Evolutionary conservation across 176 grass and related monocot species (phyloP).

Genomic region (Sorghum bicolor): DNA sequence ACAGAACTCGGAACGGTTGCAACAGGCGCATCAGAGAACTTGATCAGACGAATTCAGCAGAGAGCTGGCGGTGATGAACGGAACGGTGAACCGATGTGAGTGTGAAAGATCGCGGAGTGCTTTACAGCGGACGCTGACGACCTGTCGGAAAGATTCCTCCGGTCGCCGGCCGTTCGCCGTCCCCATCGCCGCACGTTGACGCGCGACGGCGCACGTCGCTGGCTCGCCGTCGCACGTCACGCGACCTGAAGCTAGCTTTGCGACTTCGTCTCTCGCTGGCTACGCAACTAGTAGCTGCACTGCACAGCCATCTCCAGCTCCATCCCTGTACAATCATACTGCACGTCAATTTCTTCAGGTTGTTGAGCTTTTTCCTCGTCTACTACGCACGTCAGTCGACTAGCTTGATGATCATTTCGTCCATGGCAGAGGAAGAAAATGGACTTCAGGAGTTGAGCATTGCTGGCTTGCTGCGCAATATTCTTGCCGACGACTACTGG

Average conservation of each 20-base stretch:
- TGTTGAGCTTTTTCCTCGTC: constrained; percentile 11
- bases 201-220: constrained; percentile 4
- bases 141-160: constrained; percentile 32
- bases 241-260: neutral
- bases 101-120: constrained; percentile 28
- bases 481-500: constrained; percentile 15
- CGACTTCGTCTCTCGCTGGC: neutral
- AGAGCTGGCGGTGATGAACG: neutral
- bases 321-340: neutral
- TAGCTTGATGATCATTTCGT: neutral
- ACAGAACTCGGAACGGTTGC: neutral
- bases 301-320: neutral
- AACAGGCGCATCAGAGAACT: constrained; percentile 7
- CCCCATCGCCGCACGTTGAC: constrained; percentile 24
- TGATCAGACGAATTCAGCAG: neutral
- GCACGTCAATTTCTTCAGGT: constrained; percentile 13
- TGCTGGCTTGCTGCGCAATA: constrained; percentile 32
- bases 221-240: neutral
- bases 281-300: neutral
- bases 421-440: neutral
- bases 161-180: constrained; percentile 22
- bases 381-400: constrained; percentile 10
- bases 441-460: neutral
- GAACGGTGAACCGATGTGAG: neutral
- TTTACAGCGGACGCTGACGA: constrained; percentile 32